A percentile compares a stretch with the other conserved stretches of the same genome.
Conservation (phyloP, 306 rosid genomes). For the Castanea mollissima region DNA sequence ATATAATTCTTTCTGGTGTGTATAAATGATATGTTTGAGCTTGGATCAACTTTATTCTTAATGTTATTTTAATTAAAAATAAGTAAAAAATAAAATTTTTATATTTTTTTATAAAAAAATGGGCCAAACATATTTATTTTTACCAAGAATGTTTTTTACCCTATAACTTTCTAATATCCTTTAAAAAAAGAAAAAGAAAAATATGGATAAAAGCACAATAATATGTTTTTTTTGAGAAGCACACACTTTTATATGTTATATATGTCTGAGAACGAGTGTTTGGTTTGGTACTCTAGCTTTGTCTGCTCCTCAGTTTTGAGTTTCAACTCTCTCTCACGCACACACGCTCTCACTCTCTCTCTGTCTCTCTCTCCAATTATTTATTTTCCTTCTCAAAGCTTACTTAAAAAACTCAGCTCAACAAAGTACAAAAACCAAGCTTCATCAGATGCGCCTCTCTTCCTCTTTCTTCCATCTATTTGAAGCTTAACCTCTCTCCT, state of each 20-base stretch:
- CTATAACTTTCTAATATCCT: too few relatives aligned
- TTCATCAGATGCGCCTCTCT: background rate
- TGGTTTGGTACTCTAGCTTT: conserved; percentile 19
- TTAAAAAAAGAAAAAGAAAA: too few relatives aligned
- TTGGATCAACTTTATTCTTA: too few relatives aligned
- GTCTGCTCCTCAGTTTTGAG: conserved; percentile 14
- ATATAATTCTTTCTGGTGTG: too few relatives aligned
- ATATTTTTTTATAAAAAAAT: too few relatives aligned
- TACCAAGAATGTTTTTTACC: too few relatives aligned
- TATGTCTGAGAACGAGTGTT: conserved; percentile 19
- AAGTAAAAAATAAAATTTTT: too few relatives aligned
- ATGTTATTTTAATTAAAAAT: too few relatives aligned
- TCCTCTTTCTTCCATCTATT: conserved; percentile 2
- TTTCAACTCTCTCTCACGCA: conserved; percentile 13
- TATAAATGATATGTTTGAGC: too few relatives aligned
- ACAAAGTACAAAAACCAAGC: background rate
- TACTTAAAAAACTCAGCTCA: background rate
- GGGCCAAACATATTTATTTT: too few relatives aligned
- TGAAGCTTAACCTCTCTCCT: background rate
- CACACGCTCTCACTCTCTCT: conserved; percentile 7
- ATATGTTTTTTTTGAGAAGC: too few relatives aligned
- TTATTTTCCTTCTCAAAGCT: background rate
- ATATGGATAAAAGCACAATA: background rate
- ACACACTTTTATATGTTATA: background rate
- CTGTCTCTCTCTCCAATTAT: conserved; percentile 6